A percentile compares a stretch with the other conserved stretches of the same genome.
Conservation (phyloP, 306 rosid genomes). For the Acmispon strigosus region DNA sequence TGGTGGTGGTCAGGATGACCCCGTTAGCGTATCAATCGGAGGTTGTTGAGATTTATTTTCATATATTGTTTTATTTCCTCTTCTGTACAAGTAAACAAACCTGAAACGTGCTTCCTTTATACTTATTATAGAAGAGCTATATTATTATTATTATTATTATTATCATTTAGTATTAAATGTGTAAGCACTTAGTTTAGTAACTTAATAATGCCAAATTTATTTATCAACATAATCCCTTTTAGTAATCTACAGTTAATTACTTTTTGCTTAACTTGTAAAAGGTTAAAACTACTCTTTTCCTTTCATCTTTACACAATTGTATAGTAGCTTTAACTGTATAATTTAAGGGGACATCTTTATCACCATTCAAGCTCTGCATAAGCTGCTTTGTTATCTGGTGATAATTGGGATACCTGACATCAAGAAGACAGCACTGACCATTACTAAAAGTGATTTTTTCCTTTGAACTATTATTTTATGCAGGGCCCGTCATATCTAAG, state of each 20-base stretch:
- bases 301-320: background rate
- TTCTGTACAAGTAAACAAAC: conserved; percentile 5
- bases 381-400: conserved; percentile 11
- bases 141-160: background rate
- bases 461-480: conserved; percentile 23
- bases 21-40: conserved; percentile 90
- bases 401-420: background rate
- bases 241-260: background rate
- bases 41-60: conserved; percentile 48
- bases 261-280: conserved; percentile 3
- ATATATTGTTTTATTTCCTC: conserved; percentile 18
- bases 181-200: background rate
- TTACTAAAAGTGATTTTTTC: conserved; percentile 23
- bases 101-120: background rate
- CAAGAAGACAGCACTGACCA: background rate
- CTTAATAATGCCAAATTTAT: background rate
- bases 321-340: background rate
- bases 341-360: conserved; percentile 9
- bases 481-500: conserved; percentile 94
- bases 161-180: background rate
- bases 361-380: conserved; percentile 14
- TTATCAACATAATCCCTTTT: background rate
- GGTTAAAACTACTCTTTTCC: background rate
- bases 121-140: background rate
- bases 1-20: conserved; percentile 93